Evolutionary conservation across 768 basidiomycete genomes (phyloP).

Genomic region (Suillus plorans): DNA sequence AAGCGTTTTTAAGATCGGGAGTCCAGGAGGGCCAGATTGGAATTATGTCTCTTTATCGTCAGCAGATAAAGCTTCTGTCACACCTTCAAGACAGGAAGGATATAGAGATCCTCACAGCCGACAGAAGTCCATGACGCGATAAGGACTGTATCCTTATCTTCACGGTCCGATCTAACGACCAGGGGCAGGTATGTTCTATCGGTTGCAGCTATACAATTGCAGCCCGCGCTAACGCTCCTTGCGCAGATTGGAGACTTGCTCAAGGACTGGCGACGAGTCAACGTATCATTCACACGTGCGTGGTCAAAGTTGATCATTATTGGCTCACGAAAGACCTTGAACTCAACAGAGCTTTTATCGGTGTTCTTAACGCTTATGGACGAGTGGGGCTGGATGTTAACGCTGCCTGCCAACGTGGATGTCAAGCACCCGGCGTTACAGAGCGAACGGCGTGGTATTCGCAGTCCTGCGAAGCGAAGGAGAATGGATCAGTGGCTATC

Average conservation of each 20-base stretch:
- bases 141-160: constrained; percentile 95
- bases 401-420: constrained; percentile 56
- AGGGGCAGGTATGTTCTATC: constrained; percentile 58
- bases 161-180: constrained; percentile 85
- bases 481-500: constrained; percentile 6
- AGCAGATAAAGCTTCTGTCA: constrained; percentile 89
- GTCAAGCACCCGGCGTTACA: constrained; percentile 42
- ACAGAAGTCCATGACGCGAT: constrained; percentile 92
- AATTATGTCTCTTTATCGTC: constrained; percentile 89
- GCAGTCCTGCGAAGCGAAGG: constrained; percentile 12
- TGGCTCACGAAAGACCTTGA: constrained; percentile 81
- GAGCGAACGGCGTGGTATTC: constrained; percentile 20
- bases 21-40: constrained; percentile 73
- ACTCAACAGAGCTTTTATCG: constrained; percentile 54
- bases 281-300: constrained; percentile 95
- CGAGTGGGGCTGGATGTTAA: constrained; percentile 65
- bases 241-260: constrained; percentile 85
- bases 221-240: background rate
- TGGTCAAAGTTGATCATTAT: constrained; percentile 88
- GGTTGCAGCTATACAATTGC: too few relatives aligned
- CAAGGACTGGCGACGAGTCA: constrained; percentile 95
- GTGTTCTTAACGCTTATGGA: constrained; percentile 83
- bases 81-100: constrained; percentile 54
- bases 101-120: constrained; percentile 88
- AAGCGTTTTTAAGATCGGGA: constrained; percentile 65